Evolutionary conservation across 2,329 filamentous ascomycete genomes (phyloP).

Genomic region (Berkeleyomyces rouxiae): DNA sequence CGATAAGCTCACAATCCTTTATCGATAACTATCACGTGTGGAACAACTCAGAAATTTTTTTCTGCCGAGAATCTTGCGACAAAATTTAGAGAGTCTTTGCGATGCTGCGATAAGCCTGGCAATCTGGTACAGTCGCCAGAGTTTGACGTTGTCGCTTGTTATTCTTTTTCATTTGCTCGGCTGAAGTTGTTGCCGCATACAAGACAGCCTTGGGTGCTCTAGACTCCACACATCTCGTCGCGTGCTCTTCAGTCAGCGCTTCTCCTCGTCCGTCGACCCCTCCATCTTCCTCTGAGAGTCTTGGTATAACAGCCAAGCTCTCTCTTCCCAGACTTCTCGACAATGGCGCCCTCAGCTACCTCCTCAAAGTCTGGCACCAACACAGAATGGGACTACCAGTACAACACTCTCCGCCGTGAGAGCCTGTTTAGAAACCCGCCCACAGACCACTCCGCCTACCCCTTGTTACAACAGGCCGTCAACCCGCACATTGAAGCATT

Average conservation of each 20-base stretch:
- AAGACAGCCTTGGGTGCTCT: neutral
- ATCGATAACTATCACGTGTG: conserved; percentile 14
- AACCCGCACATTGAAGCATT: conserved; percentile 90
- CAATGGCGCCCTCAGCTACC: conserved; percentile 11
- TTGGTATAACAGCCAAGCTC: conserved; percentile 5
- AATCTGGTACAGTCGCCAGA: neutral
- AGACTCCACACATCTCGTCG: neutral
- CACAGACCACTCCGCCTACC: conserved; percentile 73
- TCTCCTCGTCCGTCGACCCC: neutral
- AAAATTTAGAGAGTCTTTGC: neutral
- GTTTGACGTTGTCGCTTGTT: neutral
- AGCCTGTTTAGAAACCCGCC: conserved; percentile 80
- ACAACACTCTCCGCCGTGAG: conserved; percentile 71
- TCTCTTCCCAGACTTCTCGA: conserved; percentile 2
- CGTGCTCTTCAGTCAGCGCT: neutral
- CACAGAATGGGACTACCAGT: conserved; percentile 70
- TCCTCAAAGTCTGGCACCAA: conserved; percentile 28
- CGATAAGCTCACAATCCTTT: conserved; percentile 6
- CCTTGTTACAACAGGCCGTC: conserved; percentile 69
- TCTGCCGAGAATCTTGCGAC: conserved; percentile 5
- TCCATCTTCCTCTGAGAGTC: neutral
- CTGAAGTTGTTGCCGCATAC: neutral
- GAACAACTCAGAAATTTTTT: conserved; percentile 11
- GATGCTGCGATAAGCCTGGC: conserved; percentile 5
- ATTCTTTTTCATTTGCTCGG: neutral